A percentile compares a stretch with the other conserved stretches of the same genome.
phyloP scores from a whole-genome alignment of 2,329 filamentous ascomycete species.

The Remersonia thermophila region DNA sequence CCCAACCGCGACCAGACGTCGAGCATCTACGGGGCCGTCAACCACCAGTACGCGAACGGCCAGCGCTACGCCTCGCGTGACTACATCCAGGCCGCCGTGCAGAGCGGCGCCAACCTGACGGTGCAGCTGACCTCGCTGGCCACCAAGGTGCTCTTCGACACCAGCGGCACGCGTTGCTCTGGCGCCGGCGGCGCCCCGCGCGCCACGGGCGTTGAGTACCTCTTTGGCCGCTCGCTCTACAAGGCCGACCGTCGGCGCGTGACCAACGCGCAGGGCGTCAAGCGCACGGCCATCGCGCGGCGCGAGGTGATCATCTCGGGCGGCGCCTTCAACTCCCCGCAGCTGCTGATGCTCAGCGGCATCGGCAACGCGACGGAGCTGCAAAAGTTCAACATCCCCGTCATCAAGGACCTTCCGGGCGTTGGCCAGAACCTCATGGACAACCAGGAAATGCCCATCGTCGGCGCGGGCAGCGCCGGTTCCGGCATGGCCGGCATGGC shows the following conservation, averaged over 20 bases:
- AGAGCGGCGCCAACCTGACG: conserved; percentile 13
- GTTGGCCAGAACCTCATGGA: conserved; percentile 41
- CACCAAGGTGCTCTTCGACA: conserved; percentile 29
- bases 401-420: conserved; percentile 33
- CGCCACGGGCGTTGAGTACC: conserved; percentile 23
- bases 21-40: conserved; percentile 18
- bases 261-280: conserved; percentile 20
- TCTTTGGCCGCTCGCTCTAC: conserved; percentile 24
- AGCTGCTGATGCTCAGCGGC: conserved; percentile 39
- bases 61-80: conserved; percentile 15
- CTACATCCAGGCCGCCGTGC: conserved; percentile 19
- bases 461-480: conserved; percentile 18
- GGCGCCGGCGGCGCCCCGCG: conserved; percentile 15
- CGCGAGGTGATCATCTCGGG: conserved; percentile 38
- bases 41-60: conserved; percentile 11
- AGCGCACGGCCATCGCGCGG: conserved; percentile 17
- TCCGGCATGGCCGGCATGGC: conserved; percentile 17
- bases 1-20: conserved; percentile 18
- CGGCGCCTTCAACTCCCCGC: conserved; percentile 38
- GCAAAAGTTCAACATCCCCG: conserved; percentile 29
- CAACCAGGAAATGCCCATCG: conserved; percentile 28
- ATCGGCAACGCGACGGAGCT: conserved; percentile 33
- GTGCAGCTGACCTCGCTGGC: conserved; percentile 22
- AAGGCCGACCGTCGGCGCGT: conserved; percentile 22
- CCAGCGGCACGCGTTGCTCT: conserved; percentile 12